Base-by-base conservation (phyloP, 768 basidiomycete genomes). In the Paxillus rubicundulus region DNA sequence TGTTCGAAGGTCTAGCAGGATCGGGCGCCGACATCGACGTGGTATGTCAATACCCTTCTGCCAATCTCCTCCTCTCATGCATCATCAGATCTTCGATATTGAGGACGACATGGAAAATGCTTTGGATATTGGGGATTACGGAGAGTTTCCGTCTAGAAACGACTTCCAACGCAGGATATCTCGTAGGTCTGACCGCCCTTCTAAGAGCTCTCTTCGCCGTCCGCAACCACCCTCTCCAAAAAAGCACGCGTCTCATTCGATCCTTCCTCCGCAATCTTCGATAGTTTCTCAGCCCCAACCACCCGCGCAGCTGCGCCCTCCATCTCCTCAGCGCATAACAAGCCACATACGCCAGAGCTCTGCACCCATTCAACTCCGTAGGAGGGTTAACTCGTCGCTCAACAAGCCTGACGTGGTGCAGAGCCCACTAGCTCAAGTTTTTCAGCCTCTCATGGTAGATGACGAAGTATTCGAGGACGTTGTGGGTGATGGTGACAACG, bases 1-100 rank as follows among this genome's bases (percentile, higher is more conserved):
- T 92, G 42, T 85, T 94, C 53, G 92, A 94, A 58, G 86, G 87
- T 9, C 67, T 92, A 13, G 82, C 77, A n/a, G 89, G 91, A 2
- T 76, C 82, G 2, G 83, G 77, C 52, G 74, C 79, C 4, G 87
- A 90, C 60, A 92, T 94, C 51, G 85, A 87, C 58, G 80, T 82
- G 7, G 89, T 91, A 63, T 17, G 82, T 49, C 32, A 16, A 13
- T 49, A 37, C 30, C 17, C 33, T 21, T 32, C 39, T 50, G 18
- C 10, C 17, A 16, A 14, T 10, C 1, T 13, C n/a, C 12, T 0
- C 14, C 16, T 16, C 47, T 62, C 20, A 61, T 5, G 17, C 8
- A 47, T 16, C 20, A 17, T 39, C 49, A 90, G 85, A 82, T 93
- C 17, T 93, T 93, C 60, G 87, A 92, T 56, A 76, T 92, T 10